Evolutionary conservation across 306 rosid species (phyloP).

Genomic region (Sphenostylis stenocarpa): DNA sequence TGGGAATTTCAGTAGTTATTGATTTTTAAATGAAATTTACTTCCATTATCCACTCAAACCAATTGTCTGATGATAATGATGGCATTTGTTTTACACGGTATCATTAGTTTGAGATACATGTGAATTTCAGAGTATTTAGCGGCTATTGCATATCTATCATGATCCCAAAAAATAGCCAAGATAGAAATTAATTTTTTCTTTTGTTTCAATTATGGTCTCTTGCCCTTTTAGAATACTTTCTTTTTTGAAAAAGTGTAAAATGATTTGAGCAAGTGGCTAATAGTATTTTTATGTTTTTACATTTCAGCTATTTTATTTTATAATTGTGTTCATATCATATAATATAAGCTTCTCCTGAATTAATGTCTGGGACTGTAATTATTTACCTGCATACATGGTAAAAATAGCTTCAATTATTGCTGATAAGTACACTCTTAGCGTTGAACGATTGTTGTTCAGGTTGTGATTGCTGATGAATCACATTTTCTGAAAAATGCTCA

Average conservation of each 20-base stretch:
- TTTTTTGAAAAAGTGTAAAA: background rate
- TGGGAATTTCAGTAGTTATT: background rate
- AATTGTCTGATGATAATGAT: background rate
- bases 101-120: conserved; percentile 18
- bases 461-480: conserved; percentile 98
- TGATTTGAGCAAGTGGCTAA: conserved; percentile 1
- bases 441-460: conserved; percentile 56
- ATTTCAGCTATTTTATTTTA: background rate
- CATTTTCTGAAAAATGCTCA: conserved; percentile 93
- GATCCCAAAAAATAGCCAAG: background rate
- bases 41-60: background rate
- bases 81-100: background rate
- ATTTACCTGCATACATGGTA: conserved; percentile 7
- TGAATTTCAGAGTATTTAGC: background rate
- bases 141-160: background rate
- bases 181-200: background rate
- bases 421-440: conserved; percentile 32
- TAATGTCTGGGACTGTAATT: background rate
- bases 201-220: background rate
- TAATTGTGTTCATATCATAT: conserved; percentile 7
- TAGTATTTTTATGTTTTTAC: background rate
- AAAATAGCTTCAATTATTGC: background rate
- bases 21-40: conserved; percentile 12
- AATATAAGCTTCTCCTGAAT: conserved; percentile 9
- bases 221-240: background rate